phyloP scores from a whole-genome alignment of 169 alveolate species.

The Eimeria praecox region DNA sequence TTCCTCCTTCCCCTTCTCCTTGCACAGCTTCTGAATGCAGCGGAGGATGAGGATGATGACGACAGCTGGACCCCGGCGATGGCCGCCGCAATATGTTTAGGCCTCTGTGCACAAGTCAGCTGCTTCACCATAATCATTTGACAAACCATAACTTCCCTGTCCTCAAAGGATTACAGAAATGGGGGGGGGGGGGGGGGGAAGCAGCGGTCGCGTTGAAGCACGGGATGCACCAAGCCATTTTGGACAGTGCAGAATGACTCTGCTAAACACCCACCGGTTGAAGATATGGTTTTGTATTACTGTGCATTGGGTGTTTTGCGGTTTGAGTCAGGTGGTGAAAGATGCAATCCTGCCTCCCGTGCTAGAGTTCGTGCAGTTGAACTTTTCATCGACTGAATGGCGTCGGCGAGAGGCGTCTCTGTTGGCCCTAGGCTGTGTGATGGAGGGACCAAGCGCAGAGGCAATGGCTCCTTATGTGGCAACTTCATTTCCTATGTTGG shows the following conservation, averaged over 20 bases:
- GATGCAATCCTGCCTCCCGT: constrained; percentile 94
- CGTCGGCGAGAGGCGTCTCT: constrained; percentile 96
- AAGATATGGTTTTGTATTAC: neutral
- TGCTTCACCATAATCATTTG: constrained; percentile 89
- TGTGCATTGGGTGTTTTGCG: neutral
- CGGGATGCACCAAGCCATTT: neutral
- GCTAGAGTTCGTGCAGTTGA: constrained; percentile 91
- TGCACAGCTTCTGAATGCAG: constrained; percentile 67
- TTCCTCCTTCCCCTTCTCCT: constrained; percentile 83
- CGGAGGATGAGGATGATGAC: constrained; percentile 82
- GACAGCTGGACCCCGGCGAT: constrained; percentile 96
- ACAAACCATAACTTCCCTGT: constrained; percentile 90
- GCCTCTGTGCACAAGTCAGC: constrained; percentile 94
- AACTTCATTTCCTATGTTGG: constrained; percentile 90
- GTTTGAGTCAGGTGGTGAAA: constrained; percentile 90
- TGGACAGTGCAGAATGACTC: neutral
- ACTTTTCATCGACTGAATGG: constrained; percentile 93
- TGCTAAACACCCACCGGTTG: neutral
- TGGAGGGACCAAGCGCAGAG: constrained; percentile 96
- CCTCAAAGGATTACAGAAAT: constrained; percentile 72
- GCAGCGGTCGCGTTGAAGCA: neutral
- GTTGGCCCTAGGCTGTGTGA: constrained; percentile 93
- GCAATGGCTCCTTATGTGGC: constrained; percentile 91
- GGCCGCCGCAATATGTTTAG: constrained; percentile 96
- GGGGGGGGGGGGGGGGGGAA: too few species aligned